Percentiles rank a stretch among this genome's conserved stretches.
Conservation (phyloP, 2,329 filamentous ascomycete species). For the Nakataea oryzae region DNA sequence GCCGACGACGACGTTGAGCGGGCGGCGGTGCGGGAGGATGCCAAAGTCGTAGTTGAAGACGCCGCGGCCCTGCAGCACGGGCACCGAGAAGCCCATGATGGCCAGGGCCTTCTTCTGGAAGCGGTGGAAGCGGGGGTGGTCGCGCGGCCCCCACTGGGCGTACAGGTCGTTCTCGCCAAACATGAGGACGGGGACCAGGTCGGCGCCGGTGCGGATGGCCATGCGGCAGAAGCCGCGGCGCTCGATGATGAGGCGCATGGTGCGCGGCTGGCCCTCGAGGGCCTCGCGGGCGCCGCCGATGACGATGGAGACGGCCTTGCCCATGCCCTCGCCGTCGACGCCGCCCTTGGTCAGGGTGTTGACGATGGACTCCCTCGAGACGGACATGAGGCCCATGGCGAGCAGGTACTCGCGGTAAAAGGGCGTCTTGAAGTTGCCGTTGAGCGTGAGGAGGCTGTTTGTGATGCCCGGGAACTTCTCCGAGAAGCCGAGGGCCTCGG, state of each 20-base stretch:
- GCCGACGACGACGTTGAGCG: conserved; percentile 84
- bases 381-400: conserved; percentile 75
- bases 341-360: conserved; percentile 78
- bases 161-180: conserved; percentile 97
- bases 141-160: conserved; percentile 70
- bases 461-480: conserved; percentile 90
- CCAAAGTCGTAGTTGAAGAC: conserved; percentile 98
- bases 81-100: conserved; percentile 83
- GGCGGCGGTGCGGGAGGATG: conserved; percentile 82
- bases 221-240: conserved; percentile 88
- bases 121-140: conserved; percentile 70
- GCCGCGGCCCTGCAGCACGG: conserved; percentile 79
- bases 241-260: conserved; percentile 67
- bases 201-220: conserved; percentile 83
- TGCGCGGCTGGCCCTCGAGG: conserved; percentile 73
- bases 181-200: conserved; percentile 81
- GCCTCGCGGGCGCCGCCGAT: conserved; percentile 88
- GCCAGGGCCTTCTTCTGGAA: conserved; percentile 78
- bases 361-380: conserved; percentile 85
- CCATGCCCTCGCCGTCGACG: conserved; percentile 69
- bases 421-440: conserved; percentile 88
- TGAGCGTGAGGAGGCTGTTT: conserved; percentile 87
- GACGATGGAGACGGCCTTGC: conserved; percentile 93
- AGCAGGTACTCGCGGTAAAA: conserved; percentile 93
- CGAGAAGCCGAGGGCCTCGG: conserved; percentile 78